Evolutionary conservation across 73 alveolate species (phyloP).

Genomic region (Tetrahymena elliotti): DNA sequence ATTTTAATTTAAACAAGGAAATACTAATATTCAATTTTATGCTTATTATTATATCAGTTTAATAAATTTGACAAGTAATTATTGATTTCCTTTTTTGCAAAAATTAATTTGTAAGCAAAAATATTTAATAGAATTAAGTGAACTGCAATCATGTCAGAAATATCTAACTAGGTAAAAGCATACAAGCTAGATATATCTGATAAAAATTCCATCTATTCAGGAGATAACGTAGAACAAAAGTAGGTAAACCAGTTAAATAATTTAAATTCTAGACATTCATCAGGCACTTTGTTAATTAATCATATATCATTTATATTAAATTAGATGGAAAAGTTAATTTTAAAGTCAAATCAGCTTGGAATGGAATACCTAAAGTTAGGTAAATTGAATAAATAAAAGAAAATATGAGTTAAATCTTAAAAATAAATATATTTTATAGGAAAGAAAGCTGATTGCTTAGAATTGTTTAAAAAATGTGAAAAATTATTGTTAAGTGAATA

Average conservation of each 20-base stretch:
- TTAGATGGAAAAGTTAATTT: neutral
- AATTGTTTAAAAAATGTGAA: neutral
- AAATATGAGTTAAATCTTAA: neutral
- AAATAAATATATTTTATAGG: neutral
- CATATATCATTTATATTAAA: no score
- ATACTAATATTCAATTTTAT: neutral
- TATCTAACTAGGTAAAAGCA: neutral
- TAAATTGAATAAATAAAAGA: neutral
- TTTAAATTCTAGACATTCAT: neutral
- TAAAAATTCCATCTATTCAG: neutral
- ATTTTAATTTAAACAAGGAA: no score
- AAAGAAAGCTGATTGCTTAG: neutral
- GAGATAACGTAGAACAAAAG: neutral
- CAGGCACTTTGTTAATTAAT: neutral
- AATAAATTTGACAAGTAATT: neutral
- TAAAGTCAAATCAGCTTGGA: conserved; percentile 9
- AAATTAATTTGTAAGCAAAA: neutral
- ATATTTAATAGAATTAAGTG: neutral
- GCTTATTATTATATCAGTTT: neutral
- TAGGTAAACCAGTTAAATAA: neutral
- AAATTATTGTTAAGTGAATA: neutral
- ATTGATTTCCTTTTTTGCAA: no score
- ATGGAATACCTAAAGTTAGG: conserved; percentile 6
- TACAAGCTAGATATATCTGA: neutral
- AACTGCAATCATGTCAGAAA: neutral